These are phyloP conservation scores for Podospora pseudocomata DNA, from an alignment of 495 filamentous ascomycete species.

Conservation along the genomic window DNA sequence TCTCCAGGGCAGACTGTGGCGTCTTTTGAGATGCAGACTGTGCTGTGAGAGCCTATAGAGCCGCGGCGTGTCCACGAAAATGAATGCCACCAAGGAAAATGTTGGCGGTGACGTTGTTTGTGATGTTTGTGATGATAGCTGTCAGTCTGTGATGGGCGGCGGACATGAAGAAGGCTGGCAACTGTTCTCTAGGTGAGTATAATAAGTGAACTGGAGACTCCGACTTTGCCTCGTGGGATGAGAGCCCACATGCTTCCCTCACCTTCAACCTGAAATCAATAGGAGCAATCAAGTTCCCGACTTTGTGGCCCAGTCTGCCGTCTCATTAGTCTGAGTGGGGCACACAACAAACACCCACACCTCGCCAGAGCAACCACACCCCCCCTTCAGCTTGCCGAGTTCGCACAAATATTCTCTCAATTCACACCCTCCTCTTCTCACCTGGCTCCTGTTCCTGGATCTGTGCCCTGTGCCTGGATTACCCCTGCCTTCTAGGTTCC, in stretches of 20 bases:
- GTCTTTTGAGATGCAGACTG: no score
- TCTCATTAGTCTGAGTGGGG: neutral
- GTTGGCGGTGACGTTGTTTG: neutral
- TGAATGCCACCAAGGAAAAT: neutral
- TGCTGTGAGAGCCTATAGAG: neutral
- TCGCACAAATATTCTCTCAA: neutral
- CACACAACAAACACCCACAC: neutral
- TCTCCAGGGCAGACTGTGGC: constrained; percentile 2
- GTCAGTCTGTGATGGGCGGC: neutral
- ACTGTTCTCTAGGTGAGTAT: neutral
- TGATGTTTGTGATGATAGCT: neutral
- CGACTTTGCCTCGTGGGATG: neutral
- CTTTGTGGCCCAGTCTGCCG: neutral
- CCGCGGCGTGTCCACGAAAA: neutral
- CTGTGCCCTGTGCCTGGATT: constrained; percentile 1
- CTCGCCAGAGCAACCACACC: neutral
- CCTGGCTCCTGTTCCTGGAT: constrained; percentile 3
- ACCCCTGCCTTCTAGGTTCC: neutral
- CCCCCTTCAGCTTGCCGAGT: neutral
- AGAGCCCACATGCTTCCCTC: neutral
- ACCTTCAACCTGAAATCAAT: neutral
- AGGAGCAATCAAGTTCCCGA: neutral
- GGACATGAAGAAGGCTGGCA: neutral
- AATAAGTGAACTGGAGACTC: neutral
- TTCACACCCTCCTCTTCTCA: neutral